Percentiles rank a stretch among this genome's conserved stretches.
phyloP scores from a whole-genome alignment of 441 rosid species.

The Adansonia gregorii region DNA sequence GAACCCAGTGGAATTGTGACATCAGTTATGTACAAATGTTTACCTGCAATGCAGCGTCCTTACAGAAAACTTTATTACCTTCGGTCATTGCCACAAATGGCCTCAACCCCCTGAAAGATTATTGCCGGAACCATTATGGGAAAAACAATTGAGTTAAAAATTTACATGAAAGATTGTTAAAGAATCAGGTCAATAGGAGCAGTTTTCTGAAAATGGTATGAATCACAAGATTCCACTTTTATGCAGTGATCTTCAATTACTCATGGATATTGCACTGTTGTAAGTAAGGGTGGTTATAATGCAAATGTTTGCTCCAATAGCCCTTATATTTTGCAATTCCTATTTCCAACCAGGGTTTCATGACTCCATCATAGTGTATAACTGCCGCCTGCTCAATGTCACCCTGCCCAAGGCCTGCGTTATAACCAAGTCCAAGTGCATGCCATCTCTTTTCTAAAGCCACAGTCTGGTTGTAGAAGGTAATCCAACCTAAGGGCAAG shows the following conservation, averaged over 20 bases:
- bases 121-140: conserved; percentile 27
- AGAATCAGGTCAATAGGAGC: conserved; percentile 37
- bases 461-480: conserved; percentile 58
- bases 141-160: conserved; percentile 33
- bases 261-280: conserved; percentile 86
- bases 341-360: conserved; percentile 91
- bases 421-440: conserved; percentile 69
- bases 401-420: conserved; percentile 42
- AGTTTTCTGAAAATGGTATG: conserved; percentile 23
- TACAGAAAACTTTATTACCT: conserved; percentile 32
- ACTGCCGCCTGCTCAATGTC: conserved; percentile 71
- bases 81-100: conserved; percentile 28
- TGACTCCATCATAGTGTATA: conserved; percentile 78
- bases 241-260: conserved; percentile 35
- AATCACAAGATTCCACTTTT: conserved; percentile 18
- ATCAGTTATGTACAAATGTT: conserved; percentile 39
- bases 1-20: conserved; percentile 25
- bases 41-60: conserved; percentile 21
- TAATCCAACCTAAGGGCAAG: conserved; percentile 81
- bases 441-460: conserved; percentile 80
- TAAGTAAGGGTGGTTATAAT: conserved; percentile 57
- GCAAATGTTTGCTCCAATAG: conserved; percentile 71
- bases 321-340: conserved; percentile 58
- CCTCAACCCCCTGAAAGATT: conserved; percentile 37
- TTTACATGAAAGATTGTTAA: conserved; percentile 35